Evolutionary conservation across 768 basidiomycete species (phyloP), one percentile per base, ranked within the genome.

Genomic region (Podaxis sp.): DNA sequence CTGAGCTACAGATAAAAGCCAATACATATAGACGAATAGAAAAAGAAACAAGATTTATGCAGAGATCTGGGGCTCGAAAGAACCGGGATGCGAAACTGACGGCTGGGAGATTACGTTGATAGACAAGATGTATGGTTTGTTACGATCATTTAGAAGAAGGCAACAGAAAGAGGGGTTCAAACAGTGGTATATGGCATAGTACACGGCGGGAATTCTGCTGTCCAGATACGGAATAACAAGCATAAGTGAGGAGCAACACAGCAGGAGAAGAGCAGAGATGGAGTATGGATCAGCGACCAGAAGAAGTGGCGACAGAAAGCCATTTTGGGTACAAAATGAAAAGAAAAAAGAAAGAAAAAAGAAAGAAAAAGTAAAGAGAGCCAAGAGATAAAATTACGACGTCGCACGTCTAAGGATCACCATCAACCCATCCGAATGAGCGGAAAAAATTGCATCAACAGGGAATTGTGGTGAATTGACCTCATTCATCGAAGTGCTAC

Each of bases 381-480:
- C 6, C 64, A 51, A 51, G 22, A 24, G 17, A 28, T 13, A 12
- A 9, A 15, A 51, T 51, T 53, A 53, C 64, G 68, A 59, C 40
- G 74, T 70, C 39, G 83, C 80, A 52, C 80, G 76, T 22, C 92
- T 84, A 12, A 93, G 75, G 66, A 93, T 90, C 65, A 92, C 88
- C 78, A 93, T 85, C 61, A 93, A 78, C 4, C 92, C 92, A 70
- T 93, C 92, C 30, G 92, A 93, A 71, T 93, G 92, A 4, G 89
- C 91, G 38, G 90, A 91, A 70, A 93, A 92, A 59, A 93, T 92
- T 2, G 90, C 88, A 68, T 93, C 92, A 12, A 93, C 89, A 36
- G 78, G 66, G 58, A 88, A 77, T 67, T 82, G 82, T 15, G 61
- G 61, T 17, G 61, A 63, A 28, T 63, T 63, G 5, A 56, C 54